Evolutionary conservation across 768 basidiomycete genomes (phyloP).

Genomic region (Mycena galericulata): DNA sequence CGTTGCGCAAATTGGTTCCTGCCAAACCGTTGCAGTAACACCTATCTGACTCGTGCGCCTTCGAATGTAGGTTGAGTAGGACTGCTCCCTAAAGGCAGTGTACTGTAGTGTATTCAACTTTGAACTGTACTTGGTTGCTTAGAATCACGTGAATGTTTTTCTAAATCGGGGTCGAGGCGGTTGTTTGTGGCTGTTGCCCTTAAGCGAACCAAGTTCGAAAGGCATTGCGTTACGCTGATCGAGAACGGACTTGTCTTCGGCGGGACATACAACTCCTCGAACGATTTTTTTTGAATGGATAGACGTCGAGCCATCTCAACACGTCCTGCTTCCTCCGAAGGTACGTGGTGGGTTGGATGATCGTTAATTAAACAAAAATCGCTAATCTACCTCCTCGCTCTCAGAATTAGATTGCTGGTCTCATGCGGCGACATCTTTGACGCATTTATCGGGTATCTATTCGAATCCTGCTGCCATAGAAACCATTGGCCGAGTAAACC

Average conservation of each 20-base stretch:
- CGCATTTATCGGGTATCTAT: constrained; percentile 65
- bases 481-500: constrained; percentile 78
- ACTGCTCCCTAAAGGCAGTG: too few relatives aligned
- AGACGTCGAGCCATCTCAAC: constrained; percentile 70
- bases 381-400: constrained; percentile 34
- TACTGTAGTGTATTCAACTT: too few relatives aligned
- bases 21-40: constrained; percentile 10
- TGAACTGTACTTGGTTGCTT: too few relatives aligned
- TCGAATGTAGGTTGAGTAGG: too few relatives aligned
- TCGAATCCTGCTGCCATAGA: constrained; percentile 62
- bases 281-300: constrained; percentile 61
- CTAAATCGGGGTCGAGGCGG: constrained; percentile 3
- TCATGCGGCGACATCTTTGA: constrained; percentile 71
- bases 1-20: constrained; percentile 72
- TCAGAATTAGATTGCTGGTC: constrained; percentile 84
- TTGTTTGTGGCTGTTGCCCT: background rate
- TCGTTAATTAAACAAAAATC: constrained; percentile 34
- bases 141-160: background rate
- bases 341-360: constrained; percentile 51
- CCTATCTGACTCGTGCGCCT: background rate
- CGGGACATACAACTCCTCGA: background rate
- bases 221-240: background rate
- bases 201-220: too few relatives aligned
- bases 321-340: constrained; percentile 83
- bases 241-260: background rate